phyloP scores from a whole-genome alignment of 495 filamentous ascomycete genomes.

The Hypoxylon fragiforme region DNA sequence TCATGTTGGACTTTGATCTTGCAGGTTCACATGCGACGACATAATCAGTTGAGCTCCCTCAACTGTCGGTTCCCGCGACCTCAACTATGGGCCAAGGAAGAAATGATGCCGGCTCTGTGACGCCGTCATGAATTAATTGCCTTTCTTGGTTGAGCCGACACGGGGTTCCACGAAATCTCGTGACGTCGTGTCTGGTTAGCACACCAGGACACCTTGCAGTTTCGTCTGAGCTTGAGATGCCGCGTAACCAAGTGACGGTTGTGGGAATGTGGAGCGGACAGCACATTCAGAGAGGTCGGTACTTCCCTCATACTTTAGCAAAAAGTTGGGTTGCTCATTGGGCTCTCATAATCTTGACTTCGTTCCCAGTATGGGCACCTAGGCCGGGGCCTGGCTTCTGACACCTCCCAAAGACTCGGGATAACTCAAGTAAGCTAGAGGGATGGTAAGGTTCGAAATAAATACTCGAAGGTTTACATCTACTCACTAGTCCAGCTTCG shows the following conservation, averaged over 20 bases:
- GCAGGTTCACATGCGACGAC: conserved; percentile 22
- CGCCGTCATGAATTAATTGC: conserved; percentile 27
- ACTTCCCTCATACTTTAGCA: too few species aligned
- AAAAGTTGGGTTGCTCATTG: too few species aligned
- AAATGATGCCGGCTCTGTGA: conserved; percentile 20
- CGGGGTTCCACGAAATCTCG: conserved; percentile 32
- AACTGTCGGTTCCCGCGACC: conserved; percentile 15
- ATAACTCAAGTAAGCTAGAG: conserved; percentile 7
- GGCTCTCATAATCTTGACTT: too few species aligned
- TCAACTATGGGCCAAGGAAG: conserved; percentile 4
- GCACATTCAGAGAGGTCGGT: too few species aligned
- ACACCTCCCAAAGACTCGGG: conserved; percentile 12
- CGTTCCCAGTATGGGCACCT: too few species aligned
- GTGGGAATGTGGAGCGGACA: background rate
- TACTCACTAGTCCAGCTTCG: background rate
- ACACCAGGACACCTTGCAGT: conserved; percentile 12
- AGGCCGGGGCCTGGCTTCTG: too few species aligned
- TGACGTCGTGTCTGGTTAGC: conserved; percentile 12
- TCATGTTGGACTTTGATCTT: conserved; percentile 30
- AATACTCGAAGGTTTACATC: background rate
- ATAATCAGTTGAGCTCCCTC: conserved; percentile 5
- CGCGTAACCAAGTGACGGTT: conserved; percentile 18
- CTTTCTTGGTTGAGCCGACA: conserved; percentile 26
- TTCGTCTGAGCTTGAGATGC: conserved; percentile 23
- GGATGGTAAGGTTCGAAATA: background rate